Evolutionary conservation across 352 stramenopile species (phyloP).

Genomic region (Lagenidium giganteum): DNA sequence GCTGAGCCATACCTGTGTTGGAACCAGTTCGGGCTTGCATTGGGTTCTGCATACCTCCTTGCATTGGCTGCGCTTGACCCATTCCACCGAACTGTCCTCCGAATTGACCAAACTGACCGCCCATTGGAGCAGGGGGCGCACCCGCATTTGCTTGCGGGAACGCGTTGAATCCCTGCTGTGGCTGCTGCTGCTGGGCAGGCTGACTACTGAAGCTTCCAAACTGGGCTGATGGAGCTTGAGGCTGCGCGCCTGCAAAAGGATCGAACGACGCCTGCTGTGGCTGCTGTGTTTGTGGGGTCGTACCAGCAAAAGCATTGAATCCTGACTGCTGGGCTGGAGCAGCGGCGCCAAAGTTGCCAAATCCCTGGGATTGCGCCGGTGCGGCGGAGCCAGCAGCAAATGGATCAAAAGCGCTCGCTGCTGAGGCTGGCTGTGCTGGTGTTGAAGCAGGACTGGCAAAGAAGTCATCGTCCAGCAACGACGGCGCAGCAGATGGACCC

Average conservation of each 20-base stretch:
- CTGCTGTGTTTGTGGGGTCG: conserved; percentile 28
- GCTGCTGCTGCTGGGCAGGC: conserved; percentile 30
- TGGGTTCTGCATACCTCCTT: conserved; percentile 10
- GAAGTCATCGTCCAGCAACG: conserved; percentile 74
- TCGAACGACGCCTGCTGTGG: conserved; percentile 47
- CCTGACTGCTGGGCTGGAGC: conserved; percentile 27
- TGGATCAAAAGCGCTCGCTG: conserved; percentile 52
- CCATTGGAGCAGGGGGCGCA: conserved; percentile 26
- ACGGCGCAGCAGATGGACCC: conserved; percentile 53
- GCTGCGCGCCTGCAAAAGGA: conserved; percentile 42
- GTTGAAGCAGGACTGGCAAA: conserved; percentile 41
- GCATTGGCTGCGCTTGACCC: conserved; percentile 28
- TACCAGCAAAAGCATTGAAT: conserved; percentile 51
- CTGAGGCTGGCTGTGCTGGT: conserved; percentile 27
- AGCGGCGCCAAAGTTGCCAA: conserved; percentile 35
- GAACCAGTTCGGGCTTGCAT: conserved; percentile 16
- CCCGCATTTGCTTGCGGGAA: conserved; percentile 28
- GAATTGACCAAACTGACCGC: conserved; percentile 43
- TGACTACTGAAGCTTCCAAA: too few species aligned
- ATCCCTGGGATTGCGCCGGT: conserved; percentile 19
- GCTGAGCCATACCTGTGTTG: conserved; percentile 16
- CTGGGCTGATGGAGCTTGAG: conserved; percentile 10
- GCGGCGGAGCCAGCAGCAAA: conserved; percentile 41
- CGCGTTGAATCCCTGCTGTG: conserved; percentile 28
- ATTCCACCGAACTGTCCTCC: conserved; percentile 39